Conservation (phyloP, 2,329 filamentous ascomycete genomes). For the Trichoderma sp. region DNA sequence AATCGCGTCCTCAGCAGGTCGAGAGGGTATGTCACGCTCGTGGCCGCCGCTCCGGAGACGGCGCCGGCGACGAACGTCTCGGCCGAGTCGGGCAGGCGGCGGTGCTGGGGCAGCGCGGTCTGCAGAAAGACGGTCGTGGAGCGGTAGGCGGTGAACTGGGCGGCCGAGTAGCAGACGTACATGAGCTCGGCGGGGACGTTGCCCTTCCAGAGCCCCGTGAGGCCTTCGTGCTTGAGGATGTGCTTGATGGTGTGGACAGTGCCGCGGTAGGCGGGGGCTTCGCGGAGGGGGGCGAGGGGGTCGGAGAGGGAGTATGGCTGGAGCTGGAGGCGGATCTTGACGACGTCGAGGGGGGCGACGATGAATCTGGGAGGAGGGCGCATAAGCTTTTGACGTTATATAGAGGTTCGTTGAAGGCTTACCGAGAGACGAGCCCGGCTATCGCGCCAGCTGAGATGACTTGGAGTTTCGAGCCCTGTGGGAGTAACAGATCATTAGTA, state of each 20-base stretch:
- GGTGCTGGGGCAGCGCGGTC: constrained; percentile 44
- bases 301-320: constrained; percentile 84
- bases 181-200: constrained; percentile 94
- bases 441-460: constrained; percentile 60
- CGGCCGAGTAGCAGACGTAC: constrained; percentile 87
- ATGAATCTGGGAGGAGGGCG: constrained; percentile 67
- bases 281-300: constrained; percentile 63
- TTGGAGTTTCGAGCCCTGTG: constrained; percentile 60
- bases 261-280: constrained; percentile 67
- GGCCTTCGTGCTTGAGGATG: constrained; percentile 79
- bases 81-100: constrained; percentile 62
- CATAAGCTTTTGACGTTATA: neutral
- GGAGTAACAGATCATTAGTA: neutral
- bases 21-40: constrained; percentile 84
- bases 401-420: constrained; percentile 34
- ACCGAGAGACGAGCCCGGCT: constrained; percentile 89
- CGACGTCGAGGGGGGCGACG: constrained; percentile 92
- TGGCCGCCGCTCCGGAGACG: constrained; percentile 78
- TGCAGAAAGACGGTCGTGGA: constrained; percentile 70
- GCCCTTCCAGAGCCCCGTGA: constrained; percentile 93
- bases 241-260: constrained; percentile 74
- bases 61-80: constrained; percentile 86
- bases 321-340: constrained; percentile 96
- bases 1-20: constrained; percentile 93
- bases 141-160: constrained; percentile 90